Evolutionary conservation across 345 rosid species (phyloP), one percentile per base, ranked within the genome.

Genomic region (Pseudoturritis turrita): DNA sequence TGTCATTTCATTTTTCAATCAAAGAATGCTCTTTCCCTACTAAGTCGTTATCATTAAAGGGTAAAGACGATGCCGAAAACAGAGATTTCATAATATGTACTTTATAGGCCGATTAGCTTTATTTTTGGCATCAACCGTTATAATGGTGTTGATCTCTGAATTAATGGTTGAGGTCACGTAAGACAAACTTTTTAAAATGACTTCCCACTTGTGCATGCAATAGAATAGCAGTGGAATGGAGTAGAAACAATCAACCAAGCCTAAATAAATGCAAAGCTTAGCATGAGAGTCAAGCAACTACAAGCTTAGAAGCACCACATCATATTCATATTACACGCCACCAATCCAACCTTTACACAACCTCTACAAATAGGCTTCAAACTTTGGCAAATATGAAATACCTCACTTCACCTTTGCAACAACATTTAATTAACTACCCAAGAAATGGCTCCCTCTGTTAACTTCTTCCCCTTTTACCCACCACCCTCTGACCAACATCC

Each of bases 281-380:
- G 74, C 73, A 59, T 75, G 33, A 22, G 63, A 60, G 68, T 43
- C 74, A 75, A 60, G 78, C 56, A 68, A 68, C 64, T 52, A 21
- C 18, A 67, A 37, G 73, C 78, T 60, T 65, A 73, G 77, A 73
- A 65, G 77, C 72, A 65, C 25, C 33, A 29, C 33, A 6, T 29
- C 33, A 29, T 6, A 36, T n/a, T 47, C 45, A 65, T 55, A 25
- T 70, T 52, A 40, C 44, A 72, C 35, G 35, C 44, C 76, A 47
- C 50, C 61, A 61, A 40, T 58, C 54, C 60, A 19, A 39, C 72
- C 41, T 65, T 65, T 43, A n/a, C 55, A 53, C 18, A 22, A 39
- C 44, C n/a, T n/a, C n/a, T 73, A 75, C 69, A 75, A 59, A 75
- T 67, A 74, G 73, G 73, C 68, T 74, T 65, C 67, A 50, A 45